Percentiles rank a stretch among this genome's conserved stretches.
Evolutionary conservation across 2,329 filamentous ascomycete genomes (phyloP).

Genomic region (Neofusicoccum cordaticola): DNA sequence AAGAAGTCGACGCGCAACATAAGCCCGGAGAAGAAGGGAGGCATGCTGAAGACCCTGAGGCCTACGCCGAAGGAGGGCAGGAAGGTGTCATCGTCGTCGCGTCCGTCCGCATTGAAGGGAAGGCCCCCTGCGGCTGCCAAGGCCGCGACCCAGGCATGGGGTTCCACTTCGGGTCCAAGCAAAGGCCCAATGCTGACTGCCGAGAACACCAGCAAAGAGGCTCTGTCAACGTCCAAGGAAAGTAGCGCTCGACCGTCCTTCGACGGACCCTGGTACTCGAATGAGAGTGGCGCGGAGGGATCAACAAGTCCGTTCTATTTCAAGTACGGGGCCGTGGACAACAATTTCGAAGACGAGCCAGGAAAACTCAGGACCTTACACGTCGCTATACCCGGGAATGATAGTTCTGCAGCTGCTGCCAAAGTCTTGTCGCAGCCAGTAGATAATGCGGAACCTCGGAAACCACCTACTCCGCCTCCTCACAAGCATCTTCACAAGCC

Average conservation of each 20-base stretch:
- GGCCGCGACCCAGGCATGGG: slow-evolving; percentile 63
- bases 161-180: slow-evolving; percentile 27
- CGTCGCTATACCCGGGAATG: background rate
- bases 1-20: slow-evolving; percentile 54
- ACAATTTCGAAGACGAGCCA: background rate
- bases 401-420: background rate
- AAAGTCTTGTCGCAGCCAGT: background rate
- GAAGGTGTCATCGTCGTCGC: slow-evolving; percentile 46
- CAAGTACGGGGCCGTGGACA: slow-evolving; percentile 1
- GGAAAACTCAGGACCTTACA: background rate
- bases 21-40: slow-evolving; percentile 60
- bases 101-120: slow-evolving; percentile 44
- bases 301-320: slow-evolving; percentile 14
- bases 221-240: background rate
- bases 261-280: background rate
- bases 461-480: slow-evolving; percentile 17
- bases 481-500: slow-evolving; percentile 6
- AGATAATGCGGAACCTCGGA: background rate
- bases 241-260: background rate
- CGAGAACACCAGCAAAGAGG: slow-evolving; percentile 16
- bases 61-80: slow-evolving; percentile 43
- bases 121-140: slow-evolving; percentile 57
- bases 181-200: slow-evolving; percentile 22
- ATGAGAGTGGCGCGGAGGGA: slow-evolving; percentile 1
- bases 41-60: slow-evolving; percentile 57